Base-by-base conservation (phyloP, 176 grass and related monocot species). In the Bromus sterilis region DNA sequence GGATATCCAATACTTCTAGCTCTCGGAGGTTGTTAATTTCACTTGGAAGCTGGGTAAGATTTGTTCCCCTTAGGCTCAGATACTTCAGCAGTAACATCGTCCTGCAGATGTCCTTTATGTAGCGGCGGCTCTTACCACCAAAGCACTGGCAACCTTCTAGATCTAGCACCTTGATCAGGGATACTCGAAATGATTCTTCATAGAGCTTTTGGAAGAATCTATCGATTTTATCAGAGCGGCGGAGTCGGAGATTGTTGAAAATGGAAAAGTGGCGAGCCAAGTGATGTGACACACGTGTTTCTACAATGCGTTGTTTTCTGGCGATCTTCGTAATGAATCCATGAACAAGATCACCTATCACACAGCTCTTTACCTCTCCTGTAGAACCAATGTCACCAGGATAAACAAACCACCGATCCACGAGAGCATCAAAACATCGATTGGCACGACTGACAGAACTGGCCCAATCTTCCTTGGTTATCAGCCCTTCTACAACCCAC, bases 21-120 rank as follows among this genome's bases (percentile, higher is more conserved):
- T 69, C 11, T 18, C 29, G 37, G 9, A 88, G 86, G 3, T 79
- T 73, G 21, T 71, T 82, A 56, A 88, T 88, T 31, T 88, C 59
- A 5, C 0, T 63, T 0, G 71, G 86, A 1, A 84, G 13, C 1
- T 43, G 5, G 14, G 25, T 28, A 23, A 83, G 11, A 57, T 60
- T 12, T 43, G 66, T 72, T 24, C 36, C 0, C 5, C 66, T 30
- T 1, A 82, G 53, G 18, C 79, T 44, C 10, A 82, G 12, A 72
- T 72, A 82, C 66, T 82, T 82, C 0, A 82, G 53, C 20, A 82
- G 79, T 43, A 72, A 11, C 28, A 82, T 82, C 18, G 16, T 72
- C 2, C 1, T 44, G 3, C 25, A 82, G 1, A 82, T 72, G 18
- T 43, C 37, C 20, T 7, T 82, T 5, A 82, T 51, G 18, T 44